Conservation (phyloP, 2,329 filamentous ascomycete species). For the Fusarium lyarnte region DNA sequence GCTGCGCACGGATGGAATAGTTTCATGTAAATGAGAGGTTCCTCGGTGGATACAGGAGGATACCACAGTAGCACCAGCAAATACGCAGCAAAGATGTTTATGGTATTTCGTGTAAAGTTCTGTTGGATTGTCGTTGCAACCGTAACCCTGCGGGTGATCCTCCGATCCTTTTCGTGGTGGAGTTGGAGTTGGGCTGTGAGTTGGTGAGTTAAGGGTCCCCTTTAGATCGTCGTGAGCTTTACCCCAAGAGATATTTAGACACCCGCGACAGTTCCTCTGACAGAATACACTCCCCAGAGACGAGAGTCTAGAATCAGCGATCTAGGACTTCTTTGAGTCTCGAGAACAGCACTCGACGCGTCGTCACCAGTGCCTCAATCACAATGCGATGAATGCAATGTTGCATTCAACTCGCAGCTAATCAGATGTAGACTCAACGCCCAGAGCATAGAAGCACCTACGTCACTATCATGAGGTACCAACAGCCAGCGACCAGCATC, state of each 20-base stretch:
- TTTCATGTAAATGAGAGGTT: slow-evolving; percentile 4
- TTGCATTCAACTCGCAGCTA: slow-evolving; percentile 18
- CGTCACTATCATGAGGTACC: slow-evolving; percentile 26
- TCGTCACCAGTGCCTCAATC: slow-evolving; percentile 9
- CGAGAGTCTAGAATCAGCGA: background rate
- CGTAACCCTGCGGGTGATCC: slow-evolving; percentile 30
- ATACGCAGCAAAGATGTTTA: background rate
- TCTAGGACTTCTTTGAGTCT: background rate
- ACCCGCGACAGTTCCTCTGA: background rate
- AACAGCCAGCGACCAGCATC: background rate
- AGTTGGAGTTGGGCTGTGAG: background rate
- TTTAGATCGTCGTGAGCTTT: slow-evolving; percentile 7
- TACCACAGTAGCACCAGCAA: background rate
- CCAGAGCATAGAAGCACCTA: background rate
- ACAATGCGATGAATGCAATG: slow-evolving; percentile 22
- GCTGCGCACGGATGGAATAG: slow-evolving; percentile 3
- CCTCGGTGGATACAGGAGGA: background rate
- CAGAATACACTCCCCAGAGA: background rate
- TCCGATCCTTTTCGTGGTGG: slow-evolving; percentile 19
- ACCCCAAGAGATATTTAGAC: background rate
- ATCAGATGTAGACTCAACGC: background rate
- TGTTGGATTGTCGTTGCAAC: background rate
- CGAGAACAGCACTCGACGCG: background rate
- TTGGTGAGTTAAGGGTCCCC: slow-evolving; percentile 5
- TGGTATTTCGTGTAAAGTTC: slow-evolving; percentile 11